phyloP scores from a whole-genome alignment of 2,329 filamentous ascomycete species.

The Gaeumannomyces tritici region DNA sequence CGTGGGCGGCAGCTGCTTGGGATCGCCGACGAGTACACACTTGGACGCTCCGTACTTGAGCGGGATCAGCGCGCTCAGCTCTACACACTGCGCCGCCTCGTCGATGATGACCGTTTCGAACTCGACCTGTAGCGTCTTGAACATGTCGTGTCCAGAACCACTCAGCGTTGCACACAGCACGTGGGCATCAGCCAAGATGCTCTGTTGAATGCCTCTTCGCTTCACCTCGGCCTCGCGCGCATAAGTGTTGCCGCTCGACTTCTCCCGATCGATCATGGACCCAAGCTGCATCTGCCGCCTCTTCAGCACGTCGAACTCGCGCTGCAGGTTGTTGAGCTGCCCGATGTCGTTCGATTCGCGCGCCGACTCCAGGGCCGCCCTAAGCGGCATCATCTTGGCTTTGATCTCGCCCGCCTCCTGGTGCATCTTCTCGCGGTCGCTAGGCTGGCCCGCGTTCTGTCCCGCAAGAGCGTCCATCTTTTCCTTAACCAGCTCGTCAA shows the following conservation, averaged over 20 bases:
- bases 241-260: constrained; percentile 74
- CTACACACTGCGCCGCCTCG: constrained; percentile 95
- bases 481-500: constrained; percentile 79
- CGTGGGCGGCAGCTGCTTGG: constrained; percentile 91
- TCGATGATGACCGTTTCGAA: constrained; percentile 99
- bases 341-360: constrained; percentile 33
- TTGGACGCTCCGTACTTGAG: constrained; percentile 96
- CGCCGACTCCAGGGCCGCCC: constrained; percentile 60
- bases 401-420: constrained; percentile 64
- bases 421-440: constrained; percentile 49
- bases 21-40: constrained; percentile 94
- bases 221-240: constrained; percentile 80
- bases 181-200: constrained; percentile 82
- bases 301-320: constrained; percentile 66
- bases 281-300: constrained; percentile 66
- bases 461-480: constrained; percentile 3
- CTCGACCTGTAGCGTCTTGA: constrained; percentile 86
- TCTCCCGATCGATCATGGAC: constrained; percentile 74
- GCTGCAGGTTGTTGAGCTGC: constrained; percentile 48
- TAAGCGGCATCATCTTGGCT: constrained; percentile 60
- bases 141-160: constrained; percentile 95
- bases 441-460: constrained; percentile 36
- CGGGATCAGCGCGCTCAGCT: constrained; percentile 90
- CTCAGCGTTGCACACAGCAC: constrained; percentile 93
- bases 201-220: constrained; percentile 75